Evolutionary conservation across 2,329 filamentous ascomycete genomes (phyloP), one percentile per base, ranked within the genome.

Genomic region (Parastagonospora nodorum): DNA sequence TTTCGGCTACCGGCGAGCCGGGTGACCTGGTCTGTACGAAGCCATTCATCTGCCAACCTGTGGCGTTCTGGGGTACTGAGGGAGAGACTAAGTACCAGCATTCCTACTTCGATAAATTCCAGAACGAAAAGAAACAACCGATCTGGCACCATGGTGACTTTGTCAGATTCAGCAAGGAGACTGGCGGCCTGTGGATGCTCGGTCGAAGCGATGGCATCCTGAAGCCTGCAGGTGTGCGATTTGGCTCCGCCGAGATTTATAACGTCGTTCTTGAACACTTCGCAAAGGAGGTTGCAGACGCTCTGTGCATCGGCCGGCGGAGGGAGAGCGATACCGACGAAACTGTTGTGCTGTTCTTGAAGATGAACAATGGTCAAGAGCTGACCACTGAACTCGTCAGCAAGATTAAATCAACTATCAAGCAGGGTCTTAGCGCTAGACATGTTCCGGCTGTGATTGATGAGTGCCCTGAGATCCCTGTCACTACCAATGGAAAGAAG

Each of bases 91-190:
- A 92, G 72, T 97, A 97, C 75, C 80, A 81, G 41, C 83, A 84
- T 28, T 90, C 88, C 49, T 99, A 99, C 74, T 99, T 99, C 66
- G 89, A 94, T 55, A 84, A 86, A 6, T 97, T 96, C 69, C 77
- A 81, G 0, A 77, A 79, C 1, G 51, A 56, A 6, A 49, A 60
- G 4, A 57, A 57, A 1, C 53, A 69, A n/a, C 69, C 77, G 1
- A 81, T 90, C 11, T 97, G 94, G 94, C 92, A 96, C 68, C 93
- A 99, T 67, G 93, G 93, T 28, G 94, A 99, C 74, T 97, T 97
- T 68, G 84, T 97, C 30, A 79, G 83, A 16, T 78, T 88, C 67
- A 88, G 92, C 61, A 82, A 85, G 0, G 67, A 76, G 12, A 94
- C 90, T 0, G 87, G 90, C 10, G 90, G 92, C 0, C 77, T 97